phyloP scores from a whole-genome alignment of 345 rosid genomes.

The Populus alba region DNA sequence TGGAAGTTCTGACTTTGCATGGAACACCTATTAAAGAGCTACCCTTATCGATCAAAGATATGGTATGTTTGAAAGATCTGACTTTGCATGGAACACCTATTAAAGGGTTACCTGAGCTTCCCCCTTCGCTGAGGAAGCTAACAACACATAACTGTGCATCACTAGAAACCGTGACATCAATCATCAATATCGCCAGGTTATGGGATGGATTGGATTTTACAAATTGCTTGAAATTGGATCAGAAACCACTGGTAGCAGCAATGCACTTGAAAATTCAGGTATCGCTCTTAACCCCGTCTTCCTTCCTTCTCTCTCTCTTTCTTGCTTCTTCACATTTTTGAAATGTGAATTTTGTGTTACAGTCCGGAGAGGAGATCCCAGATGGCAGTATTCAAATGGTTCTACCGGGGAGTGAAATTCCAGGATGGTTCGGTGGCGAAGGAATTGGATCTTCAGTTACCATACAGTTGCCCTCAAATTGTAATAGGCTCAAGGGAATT shows the following conservation, averaged over 20 bases:
- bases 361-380: background rate
- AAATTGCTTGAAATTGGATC: background rate
- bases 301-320: background rate
- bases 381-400: background rate
- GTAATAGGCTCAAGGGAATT: background rate
- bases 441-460: background rate
- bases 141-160: background rate
- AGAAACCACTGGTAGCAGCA: background rate
- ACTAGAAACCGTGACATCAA: background rate
- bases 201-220: background rate
- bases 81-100: too few relatives aligned
- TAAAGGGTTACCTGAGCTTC: background rate
- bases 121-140: background rate
- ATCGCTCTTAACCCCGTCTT: too few relatives aligned
- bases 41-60: too few relatives aligned
- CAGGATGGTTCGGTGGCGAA: constrained; percentile 9
- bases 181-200: too few relatives aligned
- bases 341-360: background rate
- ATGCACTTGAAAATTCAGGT: background rate
- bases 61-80: too few relatives aligned
- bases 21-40: too few relatives aligned
- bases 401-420: constrained; percentile 14
- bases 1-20: too few relatives aligned
- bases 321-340: background rate
- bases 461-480: background rate